Evolutionary conservation across 1,284 basidiomycete species (phyloP).

Genomic region (Trametes sp.): DNA sequence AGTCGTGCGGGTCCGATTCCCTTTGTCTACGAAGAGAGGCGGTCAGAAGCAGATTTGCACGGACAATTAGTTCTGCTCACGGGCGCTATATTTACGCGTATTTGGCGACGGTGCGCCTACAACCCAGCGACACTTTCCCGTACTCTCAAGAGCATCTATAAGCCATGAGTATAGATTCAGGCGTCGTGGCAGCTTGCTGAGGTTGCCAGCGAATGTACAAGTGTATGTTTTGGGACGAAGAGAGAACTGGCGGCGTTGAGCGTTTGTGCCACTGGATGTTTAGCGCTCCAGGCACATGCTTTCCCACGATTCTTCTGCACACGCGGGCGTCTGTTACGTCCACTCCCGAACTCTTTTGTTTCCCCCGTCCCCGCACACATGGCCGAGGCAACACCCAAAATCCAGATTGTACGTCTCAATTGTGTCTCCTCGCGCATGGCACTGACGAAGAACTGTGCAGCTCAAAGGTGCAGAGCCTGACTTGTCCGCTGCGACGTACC

Average conservation of each 20-base stretch:
- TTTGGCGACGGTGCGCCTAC: conserved; percentile 24
- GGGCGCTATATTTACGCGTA: conserved; percentile 26
- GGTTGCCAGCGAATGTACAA: no score
- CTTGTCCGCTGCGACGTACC: conserved; percentile 91
- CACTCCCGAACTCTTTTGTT: conserved; percentile 9
- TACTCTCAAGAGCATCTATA: no score
- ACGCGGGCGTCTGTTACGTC: not conserved
- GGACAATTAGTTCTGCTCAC: conserved; percentile 34
- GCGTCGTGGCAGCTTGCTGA: no score
- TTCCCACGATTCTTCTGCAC: not conserved
- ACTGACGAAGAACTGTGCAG: conserved; percentile 45
- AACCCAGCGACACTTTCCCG: no score
- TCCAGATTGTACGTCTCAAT: conserved; percentile 56
- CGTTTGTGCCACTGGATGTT: no score
- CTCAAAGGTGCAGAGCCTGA: conserved; percentile 83
- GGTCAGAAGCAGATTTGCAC: not conserved
- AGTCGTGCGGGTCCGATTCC: conserved; percentile 17
- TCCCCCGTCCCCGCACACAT: conserved; percentile 41
- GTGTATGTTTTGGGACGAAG: no score
- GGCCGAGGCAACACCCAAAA: conserved; percentile 60
- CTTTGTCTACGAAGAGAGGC: conserved; percentile 30
- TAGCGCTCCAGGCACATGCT: no score
- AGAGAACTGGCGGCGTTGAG: no score
- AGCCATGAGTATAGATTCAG: no score
- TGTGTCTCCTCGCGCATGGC: no score